Percentiles rank a stretch among this genome's conserved stretches.
These are phyloP conservation scores for Neurospora sublineolata DNA, from an alignment of 495 filamentous ascomycete species.

Conservation along the genomic window DNA sequence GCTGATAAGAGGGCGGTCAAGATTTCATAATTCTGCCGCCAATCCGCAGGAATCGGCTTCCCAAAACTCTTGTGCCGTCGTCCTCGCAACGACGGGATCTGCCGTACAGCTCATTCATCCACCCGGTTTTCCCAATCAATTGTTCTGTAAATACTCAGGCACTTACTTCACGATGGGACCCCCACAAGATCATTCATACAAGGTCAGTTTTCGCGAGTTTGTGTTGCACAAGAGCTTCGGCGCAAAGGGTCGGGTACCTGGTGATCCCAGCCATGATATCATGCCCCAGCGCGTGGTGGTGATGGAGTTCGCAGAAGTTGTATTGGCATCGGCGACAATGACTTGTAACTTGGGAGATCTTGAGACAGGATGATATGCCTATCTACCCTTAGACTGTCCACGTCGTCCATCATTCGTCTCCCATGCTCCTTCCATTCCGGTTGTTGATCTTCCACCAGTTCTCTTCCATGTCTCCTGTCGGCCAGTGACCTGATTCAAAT, in stretches of 20 bases:
- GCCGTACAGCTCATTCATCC: not conserved
- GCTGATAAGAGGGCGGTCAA: not conserved
- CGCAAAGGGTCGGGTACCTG: not conserved
- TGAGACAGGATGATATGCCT: not conserved
- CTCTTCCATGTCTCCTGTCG: not conserved
- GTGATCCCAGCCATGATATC: not conserved
- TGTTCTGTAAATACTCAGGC: not conserved
- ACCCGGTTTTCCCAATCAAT: not conserved
- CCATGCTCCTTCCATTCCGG: not conserved
- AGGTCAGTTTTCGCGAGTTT: not conserved
- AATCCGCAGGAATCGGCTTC: not conserved
- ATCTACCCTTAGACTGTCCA: not conserved
- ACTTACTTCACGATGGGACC: not conserved
- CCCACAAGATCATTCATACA: not conserved
- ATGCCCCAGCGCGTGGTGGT: not conserved
- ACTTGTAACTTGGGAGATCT: not conserved
- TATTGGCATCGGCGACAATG: not conserved
- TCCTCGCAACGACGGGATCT: not conserved
- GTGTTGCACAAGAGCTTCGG: not conserved
- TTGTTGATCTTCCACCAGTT: not conserved
- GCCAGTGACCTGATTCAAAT: not conserved
- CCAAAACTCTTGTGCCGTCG: not conserved
- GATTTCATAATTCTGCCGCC: not conserved
- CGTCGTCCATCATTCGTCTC: not conserved
- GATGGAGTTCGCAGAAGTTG: not conserved